Conservation (phyloP, 164 flowering plant species). For the Litsea cubeba region DNA sequence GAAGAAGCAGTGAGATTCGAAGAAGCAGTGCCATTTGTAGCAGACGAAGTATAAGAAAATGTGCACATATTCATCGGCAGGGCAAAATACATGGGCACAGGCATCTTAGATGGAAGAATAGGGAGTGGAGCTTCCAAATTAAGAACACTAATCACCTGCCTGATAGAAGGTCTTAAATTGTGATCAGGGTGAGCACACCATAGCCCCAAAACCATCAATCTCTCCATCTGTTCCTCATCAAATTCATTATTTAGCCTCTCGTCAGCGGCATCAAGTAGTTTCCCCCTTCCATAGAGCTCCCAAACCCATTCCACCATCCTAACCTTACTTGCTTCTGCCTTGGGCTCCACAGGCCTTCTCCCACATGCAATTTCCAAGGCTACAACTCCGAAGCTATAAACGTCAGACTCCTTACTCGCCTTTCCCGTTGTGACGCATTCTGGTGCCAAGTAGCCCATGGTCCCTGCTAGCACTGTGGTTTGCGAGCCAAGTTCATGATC, state of each 20-base stretch:
- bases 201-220: conserved; percentile 29
- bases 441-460: conserved; percentile 53
- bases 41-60: neutral
- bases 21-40: too few species aligned
- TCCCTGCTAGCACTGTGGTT: conserved; percentile 41
- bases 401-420: conserved; percentile 48
- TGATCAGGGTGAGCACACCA: conserved; percentile 42
- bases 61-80: neutral
- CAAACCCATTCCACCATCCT: conserved; percentile 41
- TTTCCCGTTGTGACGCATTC: conserved; percentile 31
- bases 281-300: conserved; percentile 32
- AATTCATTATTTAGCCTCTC: conserved; percentile 20
- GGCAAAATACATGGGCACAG: conserved; percentile 7
- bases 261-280: conserved; percentile 19
- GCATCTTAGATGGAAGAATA: conserved; percentile 20
- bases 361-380: conserved; percentile 44
- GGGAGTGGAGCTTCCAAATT: conserved; percentile 24
- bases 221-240: conserved; percentile 15
- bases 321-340: conserved; percentile 13
- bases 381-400: conserved; percentile 47
- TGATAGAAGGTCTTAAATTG: conserved; percentile 24
- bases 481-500: conserved; percentile 5
- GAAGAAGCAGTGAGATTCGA: too few species aligned
- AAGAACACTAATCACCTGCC: conserved; percentile 24
- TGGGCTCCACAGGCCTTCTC: conserved; percentile 22